phyloP scores from a whole-genome alignment of 306 rosid genomes.

The Fragaria iinumae region DNA sequence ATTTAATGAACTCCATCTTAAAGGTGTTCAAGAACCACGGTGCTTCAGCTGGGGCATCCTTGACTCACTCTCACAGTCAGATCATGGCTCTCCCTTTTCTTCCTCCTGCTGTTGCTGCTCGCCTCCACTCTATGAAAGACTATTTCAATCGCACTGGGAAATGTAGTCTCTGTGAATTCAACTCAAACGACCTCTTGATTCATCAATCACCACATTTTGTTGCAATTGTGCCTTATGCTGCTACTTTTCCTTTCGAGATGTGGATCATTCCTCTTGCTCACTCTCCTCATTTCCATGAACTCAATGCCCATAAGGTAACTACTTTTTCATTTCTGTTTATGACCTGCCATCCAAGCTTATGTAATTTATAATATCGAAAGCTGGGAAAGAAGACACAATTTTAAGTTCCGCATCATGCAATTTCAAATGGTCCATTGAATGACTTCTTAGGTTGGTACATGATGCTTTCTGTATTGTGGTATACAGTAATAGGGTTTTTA shows the following conservation, averaged over 20 bases:
- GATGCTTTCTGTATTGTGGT: not conserved
- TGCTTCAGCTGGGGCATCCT: conserved; percentile 83
- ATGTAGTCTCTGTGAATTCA: conserved; percentile 59
- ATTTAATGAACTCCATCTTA: too few relatives aligned
- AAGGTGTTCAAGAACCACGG: conserved; percentile 81
- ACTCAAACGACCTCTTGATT: conserved; percentile 48
- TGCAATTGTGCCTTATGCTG: conserved; percentile 71
- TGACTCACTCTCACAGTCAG: conserved; percentile 87
- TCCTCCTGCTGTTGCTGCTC: conserved; percentile 64
- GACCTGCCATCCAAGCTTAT: not conserved
- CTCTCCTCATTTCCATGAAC: conserved; percentile 66
- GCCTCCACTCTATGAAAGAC: conserved; percentile 53
- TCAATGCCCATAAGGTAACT: conserved; percentile 56
- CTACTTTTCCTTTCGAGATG: conserved; percentile 80
- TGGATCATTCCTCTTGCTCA: conserved; percentile 79
- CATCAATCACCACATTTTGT: conserved; percentile 54
- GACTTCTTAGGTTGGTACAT: not conserved
- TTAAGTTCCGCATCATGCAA: not conserved
- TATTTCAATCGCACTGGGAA: conserved; percentile 50
- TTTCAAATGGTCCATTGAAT: not conserved
- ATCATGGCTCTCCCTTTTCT: conserved; percentile 70
- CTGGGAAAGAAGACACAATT: not conserved
- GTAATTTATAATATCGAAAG: not conserved
- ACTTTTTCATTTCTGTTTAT: too few relatives aligned
- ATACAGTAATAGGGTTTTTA: not conserved